Conservation (phyloP, 2,329 filamentous ascomycete species). For the Esteya vermicola region DNA sequence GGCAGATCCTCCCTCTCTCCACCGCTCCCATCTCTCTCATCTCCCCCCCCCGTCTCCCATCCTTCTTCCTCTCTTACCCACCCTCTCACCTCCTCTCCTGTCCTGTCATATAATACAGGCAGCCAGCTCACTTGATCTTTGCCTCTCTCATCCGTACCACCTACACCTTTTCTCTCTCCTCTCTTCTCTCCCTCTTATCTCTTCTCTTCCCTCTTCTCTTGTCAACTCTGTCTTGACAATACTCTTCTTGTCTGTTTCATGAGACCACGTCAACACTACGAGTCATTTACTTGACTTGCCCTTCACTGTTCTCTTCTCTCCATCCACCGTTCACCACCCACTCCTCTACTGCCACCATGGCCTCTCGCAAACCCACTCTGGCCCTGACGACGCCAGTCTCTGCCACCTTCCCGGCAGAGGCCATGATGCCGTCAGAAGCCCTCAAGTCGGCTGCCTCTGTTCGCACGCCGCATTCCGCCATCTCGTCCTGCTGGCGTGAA, state of each 20-base stretch:
- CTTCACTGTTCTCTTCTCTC: slow-evolving; percentile 2
- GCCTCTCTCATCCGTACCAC: neutral
- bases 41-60: neutral
- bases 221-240: slow-evolving; percentile 2
- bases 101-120: no score
- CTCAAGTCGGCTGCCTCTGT: slow-evolving; percentile 30
- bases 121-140: no score
- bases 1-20: neutral
- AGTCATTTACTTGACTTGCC: slow-evolving; percentile 32
- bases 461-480: slow-evolving; percentile 52
- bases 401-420: slow-evolving; percentile 38
- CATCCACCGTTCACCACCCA: slow-evolving; percentile 4
- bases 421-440: slow-evolving; percentile 27
- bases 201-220: neutral
- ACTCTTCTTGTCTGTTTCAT: slow-evolving; percentile 3
- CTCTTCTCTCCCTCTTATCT: neutral
- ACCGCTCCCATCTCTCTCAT: neutral
- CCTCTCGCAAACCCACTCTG: slow-evolving; percentile 37
- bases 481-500: slow-evolving; percentile 33
- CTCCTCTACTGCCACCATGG: slow-evolving; percentile 23
- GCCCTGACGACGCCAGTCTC: slow-evolving; percentile 49
- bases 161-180: neutral
- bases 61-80: no score
- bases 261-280: no score
- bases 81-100: neutral